Evolutionary conservation across 2,329 filamentous ascomycete species (phyloP).

Genomic region (Pyricularia sp.): DNA sequence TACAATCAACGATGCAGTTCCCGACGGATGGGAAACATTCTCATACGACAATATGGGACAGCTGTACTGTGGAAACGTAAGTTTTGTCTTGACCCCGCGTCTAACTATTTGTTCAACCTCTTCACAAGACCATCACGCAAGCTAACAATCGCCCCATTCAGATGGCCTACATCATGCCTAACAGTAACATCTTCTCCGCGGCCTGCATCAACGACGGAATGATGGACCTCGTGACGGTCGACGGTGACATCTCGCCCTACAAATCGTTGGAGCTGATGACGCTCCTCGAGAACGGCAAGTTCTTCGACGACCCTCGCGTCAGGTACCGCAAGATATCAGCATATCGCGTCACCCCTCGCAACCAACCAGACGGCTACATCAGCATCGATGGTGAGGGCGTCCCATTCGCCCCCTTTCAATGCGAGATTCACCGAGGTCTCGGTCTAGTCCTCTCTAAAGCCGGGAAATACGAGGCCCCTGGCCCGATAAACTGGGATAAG

Average conservation of each 20-base stretch:
- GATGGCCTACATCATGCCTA: conserved; percentile 85
- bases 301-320: conserved; percentile 70
- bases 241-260: conserved; percentile 57
- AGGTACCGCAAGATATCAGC: conserved; percentile 76
- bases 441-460: conserved; percentile 74
- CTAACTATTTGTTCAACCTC: not conserved
- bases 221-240: conserved; percentile 71
- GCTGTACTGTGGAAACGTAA: conserved; percentile 82
- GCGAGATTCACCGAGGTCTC: conserved; percentile 70
- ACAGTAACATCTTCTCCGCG: conserved; percentile 77
- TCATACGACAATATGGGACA: conserved; percentile 71
- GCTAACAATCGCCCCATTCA: conserved; percentile 15
- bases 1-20: conserved; percentile 63
- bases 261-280: conserved; percentile 58
- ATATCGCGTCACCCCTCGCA: conserved; percentile 68
- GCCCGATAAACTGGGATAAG: conserved; percentile 37
- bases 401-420: conserved; percentile 82
- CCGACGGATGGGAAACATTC: conserved; percentile 61
- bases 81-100: conserved; percentile 14
- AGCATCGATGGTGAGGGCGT: conserved; percentile 87
- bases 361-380: conserved; percentile 66
- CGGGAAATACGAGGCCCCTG: conserved; percentile 55
- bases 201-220: conserved; percentile 72
- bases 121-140: not conserved
- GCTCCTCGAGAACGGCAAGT: conserved; percentile 56